Evolutionary conservation across 139 green algal genomes (phyloP).

Genomic region (Penium margaritaceum): DNA sequence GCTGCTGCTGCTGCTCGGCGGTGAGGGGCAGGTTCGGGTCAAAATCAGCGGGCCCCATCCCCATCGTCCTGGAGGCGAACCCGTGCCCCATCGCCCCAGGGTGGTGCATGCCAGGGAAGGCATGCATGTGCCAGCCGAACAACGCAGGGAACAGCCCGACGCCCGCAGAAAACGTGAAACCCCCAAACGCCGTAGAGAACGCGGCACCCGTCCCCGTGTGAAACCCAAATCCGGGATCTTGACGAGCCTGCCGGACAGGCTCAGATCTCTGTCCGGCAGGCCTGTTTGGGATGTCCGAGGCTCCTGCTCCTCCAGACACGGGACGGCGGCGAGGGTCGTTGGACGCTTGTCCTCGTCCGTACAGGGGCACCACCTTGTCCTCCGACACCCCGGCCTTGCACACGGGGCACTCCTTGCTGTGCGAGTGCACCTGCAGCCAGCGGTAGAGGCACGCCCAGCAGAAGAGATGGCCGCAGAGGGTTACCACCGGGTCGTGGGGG

Average conservation of each 20-base stretch:
- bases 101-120: conserved; percentile 8
- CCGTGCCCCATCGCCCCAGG: too few relatives aligned
- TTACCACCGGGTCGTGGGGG: conserved; percentile 82
- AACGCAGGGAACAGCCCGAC: conserved; percentile 68
- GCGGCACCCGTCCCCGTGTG: too few relatives aligned
- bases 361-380: conserved; percentile 61
- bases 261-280: conserved; percentile 30
- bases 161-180: conserved; percentile 40
- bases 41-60: too few relatives aligned
- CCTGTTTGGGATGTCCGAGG: conserved; percentile 21
- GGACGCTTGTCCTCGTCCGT: conserved; percentile 25
- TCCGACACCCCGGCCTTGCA: conserved; percentile 83
- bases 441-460: conserved; percentile 91
- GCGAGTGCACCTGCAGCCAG: conserved; percentile 73
- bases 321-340: conserved; percentile 26
- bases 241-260: conserved; percentile 15
- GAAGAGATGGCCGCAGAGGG: conserved; percentile 88
- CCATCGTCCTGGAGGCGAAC: too few relatives aligned
- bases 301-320: conserved; percentile 15
- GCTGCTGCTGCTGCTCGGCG: too few relatives aligned
- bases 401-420: conserved; percentile 69
- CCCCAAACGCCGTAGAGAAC: conserved; percentile 42
- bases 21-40: too few relatives aligned
- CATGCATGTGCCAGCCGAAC: conserved; percentile 65
- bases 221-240: too few relatives aligned